Evolutionary conservation across 148 eudicot genomes (phyloP), one percentile per base, ranked within the genome.

Genomic region (Camellia lanceoleosa): DNA sequence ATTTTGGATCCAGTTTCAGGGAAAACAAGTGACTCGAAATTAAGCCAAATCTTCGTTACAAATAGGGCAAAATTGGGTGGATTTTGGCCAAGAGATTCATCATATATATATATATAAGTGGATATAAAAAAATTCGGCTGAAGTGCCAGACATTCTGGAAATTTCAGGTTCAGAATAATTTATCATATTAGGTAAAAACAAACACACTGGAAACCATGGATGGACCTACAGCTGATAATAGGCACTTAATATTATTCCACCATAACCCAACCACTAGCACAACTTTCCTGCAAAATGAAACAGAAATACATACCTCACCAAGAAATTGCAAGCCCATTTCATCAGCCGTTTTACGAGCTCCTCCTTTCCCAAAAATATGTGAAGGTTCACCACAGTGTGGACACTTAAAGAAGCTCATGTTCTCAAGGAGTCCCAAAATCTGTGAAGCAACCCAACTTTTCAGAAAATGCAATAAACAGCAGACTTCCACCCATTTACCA

Each of bases 371-470:
- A 73, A 96, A 96, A 62, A 96, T 96, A 81, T 81, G 88, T 10
- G 90, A 88, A 67, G 92, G 86, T 77, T 96, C 88, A 20, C 79
- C 78, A 73, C 99, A 96, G 61, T 93, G 95, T 15, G 98, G 99
- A 78, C 99, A 96, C 76, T 86, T 92, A 67, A 93, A 96, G 89
- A 89, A 90, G 84, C 97, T 93, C 98, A 96, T 96, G 86, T 96
- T 96, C 90, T 96, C 97, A 80, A 96, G 49, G 76, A 93, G 78
- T 75, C 98, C 99, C 72, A 96, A 20, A 71, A 96, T 92, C 97
- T 95, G 90, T 71, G 74, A 20, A 79, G 42, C 1, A 71, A 63
- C 56, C 20, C 20, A 5, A 68, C 61, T 12, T 62, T 44, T 5
- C 15, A 56, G 74, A 47, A 73, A 52, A 66, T 23, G 60, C 43